Base-by-base conservation (phyloP, 805 yeast species). In the fission yeast (Schizosaccharomyces pombe) region DNA sequence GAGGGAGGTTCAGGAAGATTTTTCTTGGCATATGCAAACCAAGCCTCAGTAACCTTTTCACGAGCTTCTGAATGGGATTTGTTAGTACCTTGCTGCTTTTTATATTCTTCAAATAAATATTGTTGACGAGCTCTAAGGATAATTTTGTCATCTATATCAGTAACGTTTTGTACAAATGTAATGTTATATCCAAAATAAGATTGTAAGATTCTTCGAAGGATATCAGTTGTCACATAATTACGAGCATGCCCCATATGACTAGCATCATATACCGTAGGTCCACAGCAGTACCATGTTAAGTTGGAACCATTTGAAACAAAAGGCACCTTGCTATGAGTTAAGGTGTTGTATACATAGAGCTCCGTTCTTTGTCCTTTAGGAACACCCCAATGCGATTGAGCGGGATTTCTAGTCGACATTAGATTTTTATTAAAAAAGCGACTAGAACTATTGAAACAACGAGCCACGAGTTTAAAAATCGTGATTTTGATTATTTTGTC, bases 241-340 rank as follows among this genome's bases (percentile, higher is more conserved):
- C 98, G 55, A 12, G 98, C 98, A 66, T 91, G 98, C 24, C 98
- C 98, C 96, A 91, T 86, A 64, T 91, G 98, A 54, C 87, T 77
- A 33, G 91, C 78, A 67, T 91, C 95, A 64, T 91, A 91, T 14
- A 91, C 98, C 0, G 98, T 91, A 11, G 98, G 98, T 4, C 98
- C 98, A 74, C 98, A 91, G 56, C 86, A 83, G 70, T 91, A 91
- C 98, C 98, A 91, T 0, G 86, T 75, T 53, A 91, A 82, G 57
- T 76, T 75, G 34, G 63, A 64, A 2, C 76, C 75, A 29, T 71
- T 68, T 1, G 97, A 93, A n/a, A 78, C 66, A 62, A 91, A 89
- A 19, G 58, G 58, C 11, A 58, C 56, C 61, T 58, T 43, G 30
- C 30, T 16, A 26, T 43, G 49, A 16, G 49, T 43, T 8, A 43